Conservation (phyloP, 495 filamentous ascomycete species). For the Aspergillus homomorphus region DNA sequence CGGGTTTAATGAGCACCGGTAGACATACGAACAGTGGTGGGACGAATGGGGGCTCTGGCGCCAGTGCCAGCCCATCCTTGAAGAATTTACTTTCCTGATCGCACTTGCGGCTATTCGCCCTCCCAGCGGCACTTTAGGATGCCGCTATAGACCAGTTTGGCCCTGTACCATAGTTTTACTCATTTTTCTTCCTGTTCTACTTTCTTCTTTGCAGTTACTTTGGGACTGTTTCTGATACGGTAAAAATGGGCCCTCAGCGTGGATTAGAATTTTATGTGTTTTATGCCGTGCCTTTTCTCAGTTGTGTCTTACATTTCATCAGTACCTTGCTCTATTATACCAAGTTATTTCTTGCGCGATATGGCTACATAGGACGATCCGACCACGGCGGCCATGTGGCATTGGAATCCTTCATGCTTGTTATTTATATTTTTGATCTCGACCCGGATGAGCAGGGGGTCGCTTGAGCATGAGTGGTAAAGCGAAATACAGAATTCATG, state of each 20-base stretch:
- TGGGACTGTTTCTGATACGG: constrained; percentile 22
- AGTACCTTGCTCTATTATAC: neutral
- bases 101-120: neutral
- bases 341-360: neutral
- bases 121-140: neutral
- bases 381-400: neutral
- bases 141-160: constrained; percentile 1
- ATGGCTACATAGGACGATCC: too few species aligned
- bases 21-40: constrained; percentile 37
- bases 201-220: constrained; percentile 20
- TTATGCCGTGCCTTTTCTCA: constrained; percentile 6
- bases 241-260: constrained; percentile 24
- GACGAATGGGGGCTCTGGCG: constrained; percentile 39
- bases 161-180: constrained; percentile 25
- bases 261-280: constrained; percentile 16
- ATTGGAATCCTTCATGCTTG: neutral
- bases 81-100: constrained; percentile 66
- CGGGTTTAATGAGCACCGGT: constrained; percentile 25
- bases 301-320: neutral
- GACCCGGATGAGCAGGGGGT: too few species aligned
- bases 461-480: too few species aligned
- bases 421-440: neutral
- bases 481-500: too few species aligned
- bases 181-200: constrained; percentile 20
- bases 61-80: constrained; percentile 73